Base-by-base conservation (phyloP, 345 rosid species). In the Aquilaria sinensis region DNA sequence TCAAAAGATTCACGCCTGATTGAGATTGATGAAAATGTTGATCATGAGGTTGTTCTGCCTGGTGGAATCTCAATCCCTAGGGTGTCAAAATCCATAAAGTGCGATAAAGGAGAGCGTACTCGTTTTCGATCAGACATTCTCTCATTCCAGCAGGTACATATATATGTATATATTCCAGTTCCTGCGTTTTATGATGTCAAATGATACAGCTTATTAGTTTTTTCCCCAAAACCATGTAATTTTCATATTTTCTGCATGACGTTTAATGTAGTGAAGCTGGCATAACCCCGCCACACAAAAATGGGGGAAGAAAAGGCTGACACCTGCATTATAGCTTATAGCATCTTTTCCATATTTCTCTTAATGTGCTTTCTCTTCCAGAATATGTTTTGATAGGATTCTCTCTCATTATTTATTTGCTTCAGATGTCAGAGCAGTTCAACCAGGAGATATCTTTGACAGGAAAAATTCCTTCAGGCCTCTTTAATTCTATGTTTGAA, bases 401-500 rank as follows among this genome's bases (percentile, higher is more conserved):
- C 43, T 67, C 8, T 47, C 47, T 50, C 37, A 64, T 48, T 54
- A 2, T 53, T 56, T 56, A 34, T 60, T 67, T 56, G 69, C 37
- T 52, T 4, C 72, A 93, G 98, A 93, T 93, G 98, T 82, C 98
- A 30, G 98, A 90, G 85, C 96, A 90, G 71, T 90, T 93, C 77
- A 93, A 93, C 73, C 97, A 85, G 62, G 98, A 90, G 64, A 68
- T 86, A 62, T 86, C 96, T 67, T 62, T 88, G 71, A 83, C 88
- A 48, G 98, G 98, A 62, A 86, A 88, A 83, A 88, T 90, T 60
- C 98, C 98, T 2, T 90, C 97, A 0, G 98, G 98, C 62, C 84
- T 82, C 62, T 93, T 93, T 76, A 90, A 93, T 70, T 58, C 89
- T 12, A 86, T 88, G 98, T 93, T 88, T 70, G 96, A 88, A 32